These are phyloP conservation scores for Lactuca saligna DNA, from an alignment of 129 eudicot genomes.

Conservation along the genomic window DNA sequence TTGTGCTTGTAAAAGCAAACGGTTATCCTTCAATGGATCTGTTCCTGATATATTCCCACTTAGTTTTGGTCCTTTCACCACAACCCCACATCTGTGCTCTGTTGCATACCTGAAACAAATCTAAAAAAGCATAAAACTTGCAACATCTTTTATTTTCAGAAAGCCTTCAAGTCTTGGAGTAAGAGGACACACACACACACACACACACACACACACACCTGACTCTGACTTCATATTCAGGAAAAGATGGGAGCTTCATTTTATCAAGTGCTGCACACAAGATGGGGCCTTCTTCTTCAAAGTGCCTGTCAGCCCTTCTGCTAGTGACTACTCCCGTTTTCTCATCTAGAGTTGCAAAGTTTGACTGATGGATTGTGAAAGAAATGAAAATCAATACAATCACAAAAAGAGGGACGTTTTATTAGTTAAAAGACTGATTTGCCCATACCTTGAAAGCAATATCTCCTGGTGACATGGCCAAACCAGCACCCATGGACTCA, in stretches of 20 bases:
- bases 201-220: conserved; percentile 54
- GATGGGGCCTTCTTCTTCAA: conserved; percentile 97
- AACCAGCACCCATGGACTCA: conserved; percentile 98
- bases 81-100: conserved; percentile 98
- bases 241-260: conserved; percentile 85
- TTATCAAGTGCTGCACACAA: conserved; percentile 94
- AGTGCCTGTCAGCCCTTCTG: conserved; percentile 95
- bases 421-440: too few relatives aligned
- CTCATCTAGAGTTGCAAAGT: conserved; percentile 91
- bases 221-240: conserved; percentile 91
- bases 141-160: not conserved
- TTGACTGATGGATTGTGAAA: conserved; percentile 52
- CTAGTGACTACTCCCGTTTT: conserved; percentile 82
- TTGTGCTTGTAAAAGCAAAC: conserved; percentile 71
- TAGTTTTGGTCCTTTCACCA: conserved; percentile 88
- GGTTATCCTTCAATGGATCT: conserved; percentile 92
- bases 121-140: conserved; percentile 10
- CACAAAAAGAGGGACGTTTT: not conserved
- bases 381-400: not conserved
- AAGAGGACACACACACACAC: not conserved
- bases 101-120: conserved; percentile 79
- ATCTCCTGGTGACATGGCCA: conserved; percentile 96
- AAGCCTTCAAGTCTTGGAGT: not conserved
- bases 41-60: conserved; percentile 99
- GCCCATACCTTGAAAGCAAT: conserved; percentile 82